Evolutionary conservation across 2,329 filamentous ascomycete genomes (phyloP), one percentile per base, ranked within the genome.

Genomic region (Ophiostoma triangulosporum): DNA sequence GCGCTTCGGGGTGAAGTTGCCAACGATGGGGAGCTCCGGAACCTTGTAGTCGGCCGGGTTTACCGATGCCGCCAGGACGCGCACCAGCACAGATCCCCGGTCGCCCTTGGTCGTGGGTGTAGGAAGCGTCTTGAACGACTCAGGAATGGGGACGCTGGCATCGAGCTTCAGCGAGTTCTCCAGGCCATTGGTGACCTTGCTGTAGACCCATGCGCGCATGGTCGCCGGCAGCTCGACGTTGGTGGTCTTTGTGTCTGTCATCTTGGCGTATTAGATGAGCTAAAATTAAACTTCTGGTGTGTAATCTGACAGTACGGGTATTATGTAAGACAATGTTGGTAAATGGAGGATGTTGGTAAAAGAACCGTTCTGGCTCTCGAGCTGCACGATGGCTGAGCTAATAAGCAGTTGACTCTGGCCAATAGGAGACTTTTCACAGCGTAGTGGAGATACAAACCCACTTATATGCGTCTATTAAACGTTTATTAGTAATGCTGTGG

Each of bases 21-120:
- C 63, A 32, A 69, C 58, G 38, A 73, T 3, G 9, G 67, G 67
- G 4, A 71, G 53, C 50, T 72, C 69, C n/a, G 65, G 60, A 4
- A 74, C 48, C 57, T 77, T 77, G 68, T 70, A 70, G 62, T 77
- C 74, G 54, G 70, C 69, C 0, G 73, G 74, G 60, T 78, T 77
- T 32, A 74, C 62, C 5, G 67, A 63, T 1, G 69, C 66, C 58
- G 68, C 66, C 53, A 65, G 60, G 52, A 77, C 71, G 51, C 67
- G 62, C 50, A 77, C 63, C 43, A 75, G 65, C 45, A 48, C n/a
- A 15, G 17, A 8, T 15, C 45, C 45, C 17, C 29, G 24, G 17
- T 20, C 46, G 20, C 31, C 29, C 12, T 54, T 38, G 32, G 22
- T 20, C 5, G 40, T 20, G 12, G 40, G 32, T 14, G 54, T 45